Conservation (phyloP, 2,329 filamentous ascomycete genomes). For the Alternaria burnsii region DNA sequence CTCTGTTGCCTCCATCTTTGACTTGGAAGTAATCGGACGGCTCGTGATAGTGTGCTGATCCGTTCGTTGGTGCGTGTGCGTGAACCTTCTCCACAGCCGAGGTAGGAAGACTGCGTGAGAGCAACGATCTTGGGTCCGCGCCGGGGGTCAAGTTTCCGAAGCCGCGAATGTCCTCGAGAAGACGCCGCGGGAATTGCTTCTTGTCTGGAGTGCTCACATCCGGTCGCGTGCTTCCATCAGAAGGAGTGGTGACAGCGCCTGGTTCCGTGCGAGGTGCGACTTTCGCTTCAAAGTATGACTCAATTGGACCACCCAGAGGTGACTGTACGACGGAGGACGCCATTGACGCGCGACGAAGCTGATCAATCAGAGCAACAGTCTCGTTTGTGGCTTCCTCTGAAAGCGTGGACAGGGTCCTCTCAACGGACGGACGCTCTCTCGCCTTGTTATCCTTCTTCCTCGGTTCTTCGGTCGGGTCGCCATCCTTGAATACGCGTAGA, state of each 20-base stretch:
- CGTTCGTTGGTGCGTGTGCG: constrained; percentile 26
- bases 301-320: constrained; percentile 25
- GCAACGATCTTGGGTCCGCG: constrained; percentile 55
- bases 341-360: constrained; percentile 33
- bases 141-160: constrained; percentile 62
- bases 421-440: constrained; percentile 47
- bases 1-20: constrained; percentile 27
- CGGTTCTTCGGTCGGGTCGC: constrained; percentile 63
- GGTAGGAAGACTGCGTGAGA: constrained; percentile 61
- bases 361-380: constrained; percentile 24
- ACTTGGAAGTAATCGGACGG: constrained; percentile 42
- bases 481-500: constrained; percentile 70
- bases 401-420: constrained; percentile 35
- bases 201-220: constrained; percentile 13
- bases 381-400: constrained; percentile 37
- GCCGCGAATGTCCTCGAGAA: constrained; percentile 66
- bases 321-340: constrained; percentile 40
- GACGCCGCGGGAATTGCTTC: constrained; percentile 55
- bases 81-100: constrained; percentile 48
- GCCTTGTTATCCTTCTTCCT: constrained; percentile 59
- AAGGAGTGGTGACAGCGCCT: constrained; percentile 7
- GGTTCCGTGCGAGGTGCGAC: constrained; percentile 21
- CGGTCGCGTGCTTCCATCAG: constrained; percentile 1
- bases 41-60: constrained; percentile 29
- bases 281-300: constrained; percentile 42